phyloP scores from a whole-genome alignment of 805 yeast genomes.

The Danielozyma ontarioensis region DNA sequence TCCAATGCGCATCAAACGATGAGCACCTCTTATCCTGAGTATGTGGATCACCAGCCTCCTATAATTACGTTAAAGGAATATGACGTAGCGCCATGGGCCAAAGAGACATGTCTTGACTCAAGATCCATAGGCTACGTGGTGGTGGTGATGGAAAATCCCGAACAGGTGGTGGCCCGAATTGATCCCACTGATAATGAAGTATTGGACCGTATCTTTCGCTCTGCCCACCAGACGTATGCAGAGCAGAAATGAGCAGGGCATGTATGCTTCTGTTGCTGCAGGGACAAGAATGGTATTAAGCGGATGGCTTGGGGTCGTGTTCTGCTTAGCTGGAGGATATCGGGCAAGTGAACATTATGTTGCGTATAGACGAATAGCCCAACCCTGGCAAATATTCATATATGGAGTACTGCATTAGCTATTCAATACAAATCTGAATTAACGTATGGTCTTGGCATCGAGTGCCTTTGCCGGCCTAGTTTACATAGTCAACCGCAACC shows the following conservation, averaged over 20 bases:
- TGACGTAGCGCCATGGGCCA: constrained; percentile 51
- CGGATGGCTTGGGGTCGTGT: too few relatives aligned
- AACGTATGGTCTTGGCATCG: too few relatives aligned
- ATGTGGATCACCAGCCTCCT: constrained; percentile 43
- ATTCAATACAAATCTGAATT: too few relatives aligned
- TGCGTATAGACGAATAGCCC: too few relatives aligned
- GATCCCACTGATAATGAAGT: constrained; percentile 31
- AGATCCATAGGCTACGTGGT: constrained; percentile 31
- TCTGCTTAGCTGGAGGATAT: too few relatives aligned
- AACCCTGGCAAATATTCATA: too few relatives aligned
- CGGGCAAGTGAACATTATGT: too few relatives aligned
- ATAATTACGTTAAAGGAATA: constrained; percentile 40
- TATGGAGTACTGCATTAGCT: too few relatives aligned
- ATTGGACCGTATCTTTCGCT: constrained; percentile 39
- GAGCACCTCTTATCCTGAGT: constrained; percentile 45
- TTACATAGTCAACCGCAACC: too few relatives aligned
- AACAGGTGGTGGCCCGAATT: constrained; percentile 39
- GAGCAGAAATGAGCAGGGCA: constrained; percentile 6
- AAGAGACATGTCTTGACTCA: constrained; percentile 44
- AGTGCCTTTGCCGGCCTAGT: too few relatives aligned
- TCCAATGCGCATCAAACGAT: constrained; percentile 7
- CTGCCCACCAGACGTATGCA: constrained; percentile 34
- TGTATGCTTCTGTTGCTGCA: too few relatives aligned
- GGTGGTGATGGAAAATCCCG: constrained; percentile 42
- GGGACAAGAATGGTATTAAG: too few relatives aligned